Evolutionary conservation across 2,329 filamentous ascomycete species (phyloP).

Genomic region (Pseudofabraea citricarpa): DNA sequence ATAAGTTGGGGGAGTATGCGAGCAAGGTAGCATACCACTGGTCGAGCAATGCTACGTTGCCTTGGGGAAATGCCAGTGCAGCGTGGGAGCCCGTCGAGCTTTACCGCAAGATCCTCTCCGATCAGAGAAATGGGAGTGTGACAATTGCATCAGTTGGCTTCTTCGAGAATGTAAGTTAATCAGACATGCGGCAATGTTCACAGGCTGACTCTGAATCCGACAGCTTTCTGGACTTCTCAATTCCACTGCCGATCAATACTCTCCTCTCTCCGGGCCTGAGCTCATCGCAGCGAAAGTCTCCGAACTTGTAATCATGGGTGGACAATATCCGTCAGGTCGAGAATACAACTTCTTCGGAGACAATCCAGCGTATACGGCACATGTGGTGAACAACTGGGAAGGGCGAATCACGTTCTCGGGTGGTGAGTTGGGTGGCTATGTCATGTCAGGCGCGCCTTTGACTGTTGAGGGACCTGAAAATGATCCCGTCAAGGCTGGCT

Average conservation of each 20-base stretch:
- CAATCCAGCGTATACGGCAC: conserved; percentile 32
- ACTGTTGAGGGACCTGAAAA: conserved; percentile 24
- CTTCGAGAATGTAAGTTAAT: conserved; percentile 32
- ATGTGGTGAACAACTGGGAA: conserved; percentile 42
- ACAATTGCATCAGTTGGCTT: conserved; percentile 42
- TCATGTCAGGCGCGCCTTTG: conserved; percentile 34
- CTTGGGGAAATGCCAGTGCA: conserved; percentile 30
- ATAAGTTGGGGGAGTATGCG: conserved; percentile 37
- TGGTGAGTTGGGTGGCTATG: conserved; percentile 36
- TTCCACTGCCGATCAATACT: conserved; percentile 36
- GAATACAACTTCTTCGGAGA: conserved; percentile 45
- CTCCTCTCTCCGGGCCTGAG: conserved; percentile 33
- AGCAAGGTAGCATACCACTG: conserved; percentile 41
- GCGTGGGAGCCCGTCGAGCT: conserved; percentile 38
- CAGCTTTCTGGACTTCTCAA: conserved; percentile 40
- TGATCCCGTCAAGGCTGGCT: conserved; percentile 34
- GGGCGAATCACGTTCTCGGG: conserved; percentile 37
- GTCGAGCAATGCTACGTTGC: conserved; percentile 31
- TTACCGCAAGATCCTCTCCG: conserved; percentile 38
- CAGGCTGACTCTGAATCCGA: no score
- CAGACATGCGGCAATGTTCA: background rate
- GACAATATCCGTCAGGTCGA: conserved; percentile 40
- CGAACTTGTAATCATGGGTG: conserved; percentile 49
- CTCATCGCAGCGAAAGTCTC: conserved; percentile 40
- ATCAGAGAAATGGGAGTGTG: conserved; percentile 35